Evolutionary conservation across 371 early-diverging fungal species (phyloP).

Genomic region (Mortierella sp.): DNA sequence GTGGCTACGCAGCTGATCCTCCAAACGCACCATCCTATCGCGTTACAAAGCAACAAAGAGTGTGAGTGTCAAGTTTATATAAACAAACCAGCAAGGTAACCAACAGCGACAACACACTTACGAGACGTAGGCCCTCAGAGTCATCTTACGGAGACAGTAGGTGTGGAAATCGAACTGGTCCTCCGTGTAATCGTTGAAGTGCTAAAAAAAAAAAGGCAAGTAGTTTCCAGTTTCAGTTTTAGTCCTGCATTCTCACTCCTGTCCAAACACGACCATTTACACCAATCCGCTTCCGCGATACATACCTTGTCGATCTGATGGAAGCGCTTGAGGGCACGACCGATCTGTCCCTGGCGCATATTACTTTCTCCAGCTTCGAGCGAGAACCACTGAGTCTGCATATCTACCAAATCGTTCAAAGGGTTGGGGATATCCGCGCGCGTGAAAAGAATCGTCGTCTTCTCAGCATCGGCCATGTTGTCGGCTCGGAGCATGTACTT

Average conservation of each 20-base stretch:
- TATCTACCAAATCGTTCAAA: slow-evolving; percentile 87
- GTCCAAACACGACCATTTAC: neutral
- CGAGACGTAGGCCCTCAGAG: slow-evolving; percentile 87
- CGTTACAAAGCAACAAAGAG: neutral
- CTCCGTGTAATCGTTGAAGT: slow-evolving; percentile 86
- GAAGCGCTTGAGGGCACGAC: slow-evolving; percentile 89
- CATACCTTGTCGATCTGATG: slow-evolving; percentile 83
- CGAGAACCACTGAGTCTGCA: slow-evolving; percentile 94
- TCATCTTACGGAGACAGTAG: slow-evolving; percentile 92
- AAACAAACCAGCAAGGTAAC: too few relatives aligned
- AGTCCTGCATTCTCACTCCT: neutral
- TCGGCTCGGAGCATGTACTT: slow-evolving; percentile 95
- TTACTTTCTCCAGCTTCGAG: slow-evolving; percentile 82
- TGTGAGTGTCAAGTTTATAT: neutral
- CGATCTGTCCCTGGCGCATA: slow-evolving; percentile 76
- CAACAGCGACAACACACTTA: slow-evolving; percentile 23
- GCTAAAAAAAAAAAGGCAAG: slow-evolving; percentile 9
- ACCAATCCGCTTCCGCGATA: neutral
- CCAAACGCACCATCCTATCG: slow-evolving; percentile 73
- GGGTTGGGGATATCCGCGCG: slow-evolving; percentile 80
- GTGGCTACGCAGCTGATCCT: slow-evolving; percentile 81
- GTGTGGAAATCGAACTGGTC: slow-evolving; percentile 98
- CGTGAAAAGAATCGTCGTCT: slow-evolving; percentile 85
- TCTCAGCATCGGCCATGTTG: slow-evolving; percentile 86
- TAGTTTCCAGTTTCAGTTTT: neutral